Conservation (phyloP, 2,329 filamentous ascomycete species). For the Hypoxylon sp. region DNA sequence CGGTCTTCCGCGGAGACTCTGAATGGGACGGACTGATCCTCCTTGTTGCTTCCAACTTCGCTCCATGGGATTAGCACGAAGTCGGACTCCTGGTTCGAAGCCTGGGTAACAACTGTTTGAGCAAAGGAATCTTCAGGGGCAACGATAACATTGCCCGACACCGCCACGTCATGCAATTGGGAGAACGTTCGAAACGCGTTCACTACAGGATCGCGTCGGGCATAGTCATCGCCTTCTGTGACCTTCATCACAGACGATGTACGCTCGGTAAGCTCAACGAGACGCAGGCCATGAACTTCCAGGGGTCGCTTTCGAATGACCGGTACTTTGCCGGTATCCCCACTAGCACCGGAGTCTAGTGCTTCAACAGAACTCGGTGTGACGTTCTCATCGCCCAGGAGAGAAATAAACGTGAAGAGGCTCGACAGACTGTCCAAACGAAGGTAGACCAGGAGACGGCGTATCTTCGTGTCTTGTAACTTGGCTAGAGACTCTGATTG, state of each 20-base stretch:
- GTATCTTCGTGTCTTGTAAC: constrained; percentile 62
- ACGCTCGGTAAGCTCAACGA: constrained; percentile 90
- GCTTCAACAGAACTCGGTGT: constrained; percentile 38
- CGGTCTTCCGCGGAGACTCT: constrained; percentile 67
- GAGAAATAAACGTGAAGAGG: constrained; percentile 84
- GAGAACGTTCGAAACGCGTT: constrained; percentile 93
- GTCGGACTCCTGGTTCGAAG: constrained; percentile 78
- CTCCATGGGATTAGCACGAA: constrained; percentile 92
- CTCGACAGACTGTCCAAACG: constrained; percentile 87
- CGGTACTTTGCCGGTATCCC: constrained; percentile 47
- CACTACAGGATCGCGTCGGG: constrained; percentile 83
- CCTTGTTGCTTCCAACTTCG: constrained; percentile 81
- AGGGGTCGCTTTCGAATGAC: constrained; percentile 65
- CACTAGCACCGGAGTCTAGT: constrained; percentile 47
- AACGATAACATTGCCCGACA: constrained; percentile 85
- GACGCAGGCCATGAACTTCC: constrained; percentile 85
- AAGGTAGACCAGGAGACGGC: constrained; percentile 82
- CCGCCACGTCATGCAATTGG: constrained; percentile 84
- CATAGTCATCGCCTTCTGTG: constrained; percentile 82
- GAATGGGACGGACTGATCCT: constrained; percentile 66
- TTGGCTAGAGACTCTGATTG: constrained; percentile 53
- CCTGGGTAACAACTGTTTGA: constrained; percentile 80
- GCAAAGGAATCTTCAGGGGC: constrained; percentile 84
- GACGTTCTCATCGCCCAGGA: constrained; percentile 72
- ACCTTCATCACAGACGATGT: constrained; percentile 96